phyloP scores from a whole-genome alignment of 2,329 filamentous ascomycete genomes.

The Talaromyces sp. region DNA sequence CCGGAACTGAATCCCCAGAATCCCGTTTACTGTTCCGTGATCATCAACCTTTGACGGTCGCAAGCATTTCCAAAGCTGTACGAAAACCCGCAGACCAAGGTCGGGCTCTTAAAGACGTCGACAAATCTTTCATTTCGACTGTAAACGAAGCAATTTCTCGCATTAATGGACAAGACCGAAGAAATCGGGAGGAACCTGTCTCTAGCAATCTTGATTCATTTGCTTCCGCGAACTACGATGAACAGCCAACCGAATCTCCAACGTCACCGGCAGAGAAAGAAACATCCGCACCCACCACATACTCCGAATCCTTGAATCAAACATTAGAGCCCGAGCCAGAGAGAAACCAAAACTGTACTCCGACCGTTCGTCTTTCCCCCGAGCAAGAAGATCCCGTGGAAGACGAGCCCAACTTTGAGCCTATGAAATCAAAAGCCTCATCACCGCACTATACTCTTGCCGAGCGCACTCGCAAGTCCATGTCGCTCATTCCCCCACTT shows the following conservation, averaged over 20 bases:
- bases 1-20: constrained; percentile 9
- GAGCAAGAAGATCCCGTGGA: constrained; percentile 2
- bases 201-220: not conserved
- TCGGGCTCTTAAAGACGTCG: constrained; percentile 26
- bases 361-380: constrained; percentile 15
- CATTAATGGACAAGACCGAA: constrained; percentile 29
- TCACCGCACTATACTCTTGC: constrained; percentile 54
- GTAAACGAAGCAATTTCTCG: constrained; percentile 37
- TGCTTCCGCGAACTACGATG: not conserved
- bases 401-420: constrained; percentile 10
- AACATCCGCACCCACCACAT: not conserved
- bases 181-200: not conserved
- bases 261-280: not conserved
- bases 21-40: constrained; percentile 36
- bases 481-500: constrained; percentile 62
- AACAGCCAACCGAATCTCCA: not conserved
- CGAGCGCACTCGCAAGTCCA: constrained; percentile 80
- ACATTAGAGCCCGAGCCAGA: constrained; percentile 8
- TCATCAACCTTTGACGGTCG: constrained; percentile 42
- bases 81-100: constrained; percentile 31
- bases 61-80: constrained; percentile 39
- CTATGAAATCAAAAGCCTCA: constrained; percentile 24
- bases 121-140: constrained; percentile 37
- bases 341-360: constrained; percentile 6
- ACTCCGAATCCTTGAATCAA: not conserved